phyloP scores from a whole-genome alignment of 805 yeast species.

The Tetrapisispora phaffii region DNA sequence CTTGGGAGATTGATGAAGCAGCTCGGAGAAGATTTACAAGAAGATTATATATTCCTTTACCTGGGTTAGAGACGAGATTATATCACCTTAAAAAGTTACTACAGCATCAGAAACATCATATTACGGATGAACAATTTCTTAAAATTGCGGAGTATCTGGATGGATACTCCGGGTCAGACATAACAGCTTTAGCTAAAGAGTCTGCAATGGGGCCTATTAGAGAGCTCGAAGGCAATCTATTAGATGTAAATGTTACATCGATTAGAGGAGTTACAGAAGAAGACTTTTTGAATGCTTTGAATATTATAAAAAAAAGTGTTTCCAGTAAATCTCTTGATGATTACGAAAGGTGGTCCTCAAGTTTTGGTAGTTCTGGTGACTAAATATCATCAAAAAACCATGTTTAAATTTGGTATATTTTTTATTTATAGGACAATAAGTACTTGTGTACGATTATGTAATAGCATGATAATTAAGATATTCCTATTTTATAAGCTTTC shows the following conservation, averaged over 20 bases:
- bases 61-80: slow-evolving; percentile 73
- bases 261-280: slow-evolving; percentile 64
- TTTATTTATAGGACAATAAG: no score
- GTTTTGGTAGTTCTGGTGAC: slow-evolving; percentile 77
- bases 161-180: slow-evolving; percentile 89
- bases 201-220: slow-evolving; percentile 97
- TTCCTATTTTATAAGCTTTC: no score
- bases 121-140: slow-evolving; percentile 54
- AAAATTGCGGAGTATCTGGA: slow-evolving; percentile 57
- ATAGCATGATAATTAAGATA: not conserved
- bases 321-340: slow-evolving; percentile 65
- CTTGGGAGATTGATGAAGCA: slow-evolving; percentile 97
- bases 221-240: slow-evolving; percentile 74
- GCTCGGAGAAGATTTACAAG: slow-evolving; percentile 91
- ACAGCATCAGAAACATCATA: slow-evolving; percentile 55
- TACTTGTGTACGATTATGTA: not conserved
- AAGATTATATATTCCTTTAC: slow-evolving; percentile 88
- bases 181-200: slow-evolving; percentile 91
- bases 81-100: slow-evolving; percentile 65
- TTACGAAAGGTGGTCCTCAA: slow-evolving; percentile 82
- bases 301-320: slow-evolving; percentile 80
- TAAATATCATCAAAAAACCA: not conserved
- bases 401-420: no score
- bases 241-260: slow-evolving; percentile 58
- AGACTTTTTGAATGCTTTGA: slow-evolving; percentile 73